Conservation (phyloP, 2,329 filamentous ascomycete genomes). For the Hortaea werneckii region DNA sequence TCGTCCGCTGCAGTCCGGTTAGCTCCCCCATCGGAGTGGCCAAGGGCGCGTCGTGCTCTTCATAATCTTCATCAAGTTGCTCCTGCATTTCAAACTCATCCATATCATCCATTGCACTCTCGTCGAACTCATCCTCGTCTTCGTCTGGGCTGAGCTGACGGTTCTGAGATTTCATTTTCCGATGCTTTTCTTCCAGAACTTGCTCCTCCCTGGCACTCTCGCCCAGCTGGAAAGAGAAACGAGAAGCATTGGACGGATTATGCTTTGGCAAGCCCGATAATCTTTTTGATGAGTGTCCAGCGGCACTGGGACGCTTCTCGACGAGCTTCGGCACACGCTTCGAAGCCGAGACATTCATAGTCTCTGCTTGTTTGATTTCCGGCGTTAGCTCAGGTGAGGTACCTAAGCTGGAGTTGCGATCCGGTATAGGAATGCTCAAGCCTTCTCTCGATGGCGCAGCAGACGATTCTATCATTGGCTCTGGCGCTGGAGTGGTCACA, state of each 20-base stretch:
- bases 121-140: slow-evolving; percentile 28
- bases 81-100: slow-evolving; percentile 34
- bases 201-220: slow-evolving; percentile 56
- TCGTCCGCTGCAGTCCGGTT: slow-evolving; percentile 1
- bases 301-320: slow-evolving; percentile 21
- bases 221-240: slow-evolving; percentile 75
- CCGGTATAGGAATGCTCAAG: neutral
- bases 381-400: slow-evolving; percentile 13
- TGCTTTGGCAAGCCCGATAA: slow-evolving; percentile 28
- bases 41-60: neutral
- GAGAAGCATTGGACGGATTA: slow-evolving; percentile 57
- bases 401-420: neutral
- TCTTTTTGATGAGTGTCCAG: slow-evolving; percentile 17
- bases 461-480: neutral
- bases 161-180: slow-evolving; percentile 1
- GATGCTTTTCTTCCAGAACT: slow-evolving; percentile 60
- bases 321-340: slow-evolving; percentile 15
- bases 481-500: neutral
- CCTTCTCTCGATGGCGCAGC: neutral
- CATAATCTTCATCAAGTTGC: slow-evolving; percentile 1
- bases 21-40: neutral
- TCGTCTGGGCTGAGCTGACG: slow-evolving; percentile 12
- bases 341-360: slow-evolving; percentile 3
- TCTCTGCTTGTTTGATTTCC: slow-evolving; percentile 10
- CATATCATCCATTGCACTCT: slow-evolving; percentile 34